Evolutionary conservation across 768 basidiomycete genomes (phyloP).

Genomic region (Coprinopsis cinerea): DNA sequence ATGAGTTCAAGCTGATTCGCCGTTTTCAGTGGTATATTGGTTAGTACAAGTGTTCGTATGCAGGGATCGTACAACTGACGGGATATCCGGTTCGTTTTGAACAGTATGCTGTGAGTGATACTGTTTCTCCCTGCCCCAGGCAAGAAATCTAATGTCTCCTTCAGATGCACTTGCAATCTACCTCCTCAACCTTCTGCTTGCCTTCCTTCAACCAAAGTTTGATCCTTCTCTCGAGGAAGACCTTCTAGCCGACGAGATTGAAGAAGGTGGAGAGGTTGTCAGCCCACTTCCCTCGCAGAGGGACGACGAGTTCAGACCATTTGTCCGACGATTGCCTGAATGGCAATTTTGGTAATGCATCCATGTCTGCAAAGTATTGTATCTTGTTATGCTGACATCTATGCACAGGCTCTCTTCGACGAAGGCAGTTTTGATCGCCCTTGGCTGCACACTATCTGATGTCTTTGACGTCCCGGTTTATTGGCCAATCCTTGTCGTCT

Average conservation of each 20-base stretch:
- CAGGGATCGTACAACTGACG: constrained; percentile 2
- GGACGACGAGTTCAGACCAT: constrained; percentile 97
- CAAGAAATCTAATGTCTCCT: constrained; percentile 11
- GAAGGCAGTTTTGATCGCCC: constrained; percentile 76
- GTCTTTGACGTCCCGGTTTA: constrained; percentile 96
- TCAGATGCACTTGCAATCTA: constrained; percentile 88
- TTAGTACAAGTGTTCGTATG: constrained; percentile 34
- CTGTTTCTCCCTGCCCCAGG: not conserved
- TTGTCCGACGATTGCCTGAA: constrained; percentile 91
- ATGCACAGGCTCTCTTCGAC: constrained; percentile 79
- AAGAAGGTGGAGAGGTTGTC: constrained; percentile 74
- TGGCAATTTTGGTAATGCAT: constrained; percentile 86
- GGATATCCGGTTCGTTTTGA: not conserved
- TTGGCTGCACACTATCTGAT: constrained; percentile 76
- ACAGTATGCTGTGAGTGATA: constrained; percentile 63
- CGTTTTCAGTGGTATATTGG: constrained; percentile 90
- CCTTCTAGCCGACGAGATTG: constrained; percentile 88
- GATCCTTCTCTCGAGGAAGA: constrained; percentile 95
- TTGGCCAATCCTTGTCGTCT: constrained; percentile 97
- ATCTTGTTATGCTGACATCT: not conserved
- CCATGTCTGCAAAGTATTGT: not conserved
- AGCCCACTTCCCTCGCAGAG: constrained; percentile 57
- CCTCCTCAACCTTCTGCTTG: constrained; percentile 90
- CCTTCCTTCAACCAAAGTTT: constrained; percentile 96
- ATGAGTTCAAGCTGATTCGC: constrained; percentile 3